Evolutionary conservation across 1,284 basidiomycete species (phyloP), one percentile per base, ranked within the genome.

Genomic region (Testicularia cyperi): DNA sequence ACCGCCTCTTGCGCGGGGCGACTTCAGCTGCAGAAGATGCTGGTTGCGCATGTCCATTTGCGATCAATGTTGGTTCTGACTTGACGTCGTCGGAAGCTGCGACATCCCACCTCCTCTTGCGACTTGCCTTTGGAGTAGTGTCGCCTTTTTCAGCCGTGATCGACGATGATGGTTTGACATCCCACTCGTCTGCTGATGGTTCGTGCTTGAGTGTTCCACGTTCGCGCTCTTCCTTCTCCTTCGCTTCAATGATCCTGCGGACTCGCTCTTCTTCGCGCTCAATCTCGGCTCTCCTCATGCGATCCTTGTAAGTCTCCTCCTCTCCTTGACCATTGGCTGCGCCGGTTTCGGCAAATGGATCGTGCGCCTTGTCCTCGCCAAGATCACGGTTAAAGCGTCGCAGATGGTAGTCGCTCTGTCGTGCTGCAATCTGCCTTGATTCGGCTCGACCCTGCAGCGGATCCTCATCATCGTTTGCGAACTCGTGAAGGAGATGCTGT

Each of bases 361-460:
- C 71, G 18, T 42, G 38, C 1, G 44, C 68, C 23, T 53, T 62
- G 15, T 54, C 68, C 4, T 65, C 47, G 6, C 48, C 65, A 18
- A 64, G 38, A 36, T 71, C 68, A 14, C 73, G 65, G 15, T 75
- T 63, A 80, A 97, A 98, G 27, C 92, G 84, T 47, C 92, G 85
- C 68, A 88, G 86, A 74, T 98, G 95, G 77, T 98, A 98, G 78
- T 97, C 94, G 49, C 86, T 88, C 81, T 97, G 91, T 32, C 95
- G 85, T 33, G 88, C 82, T 15, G 92, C 89, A 74, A 98, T 91
- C 81, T 97, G 94, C 61, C 90, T 87, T 72, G 88, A 86, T 51
- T 86, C 88, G 27, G 91, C 88, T 23, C 90, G 90, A 78, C 92
- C 90, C 45, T 88, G 87, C 72, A 98, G 94, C 12, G 90, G 92